Evolutionary conservation across 139 green algal species (phyloP).

Genomic region (Eudorina sp.): DNA sequence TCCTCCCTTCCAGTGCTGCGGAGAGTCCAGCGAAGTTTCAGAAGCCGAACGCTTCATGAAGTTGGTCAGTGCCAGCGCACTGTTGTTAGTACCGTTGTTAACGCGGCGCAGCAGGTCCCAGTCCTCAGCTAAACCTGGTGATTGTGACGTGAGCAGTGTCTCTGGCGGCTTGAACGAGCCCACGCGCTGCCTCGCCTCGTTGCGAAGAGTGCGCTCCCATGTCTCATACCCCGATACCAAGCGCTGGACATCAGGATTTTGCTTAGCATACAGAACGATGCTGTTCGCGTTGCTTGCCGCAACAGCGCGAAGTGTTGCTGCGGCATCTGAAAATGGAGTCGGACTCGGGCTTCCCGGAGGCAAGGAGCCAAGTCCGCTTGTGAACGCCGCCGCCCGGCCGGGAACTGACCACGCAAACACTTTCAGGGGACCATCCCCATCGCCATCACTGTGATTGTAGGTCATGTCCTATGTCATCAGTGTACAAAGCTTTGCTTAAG

Average conservation of each 20-base stretch:
- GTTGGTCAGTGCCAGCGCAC: neutral
- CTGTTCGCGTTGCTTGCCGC: conserved; percentile 42
- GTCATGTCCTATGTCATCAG: conserved; percentile 8
- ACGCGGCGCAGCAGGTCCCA: conserved; percentile 64
- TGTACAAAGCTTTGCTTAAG: too few relatives aligned
- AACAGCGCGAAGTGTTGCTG: conserved; percentile 23
- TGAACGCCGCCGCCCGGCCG: conserved; percentile 5
- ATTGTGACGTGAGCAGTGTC: conserved; percentile 44
- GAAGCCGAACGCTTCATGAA: conserved; percentile 64
- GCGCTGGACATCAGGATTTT: conserved; percentile 55
- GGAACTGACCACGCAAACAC: conserved; percentile 32
- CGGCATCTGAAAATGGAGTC: neutral
- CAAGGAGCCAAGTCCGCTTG: neutral
- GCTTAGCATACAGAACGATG: conserved; percentile 44
- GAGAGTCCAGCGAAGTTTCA: conserved; percentile 56
- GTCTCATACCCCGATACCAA: conserved; percentile 56
- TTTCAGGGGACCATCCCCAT: conserved; percentile 6
- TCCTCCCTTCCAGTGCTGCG: conserved; percentile 41
- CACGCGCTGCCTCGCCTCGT: conserved; percentile 59
- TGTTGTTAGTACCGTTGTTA: conserved; percentile 43
- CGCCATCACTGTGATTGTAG: conserved; percentile 16
- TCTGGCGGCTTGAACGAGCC: conserved; percentile 61
- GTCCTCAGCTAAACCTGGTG: conserved; percentile 50
- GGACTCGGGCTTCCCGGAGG: too few relatives aligned
- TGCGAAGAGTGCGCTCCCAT: conserved; percentile 57